Percentiles rank a stretch among this genome's conserved stretches.
phyloP scores from a whole-genome alignment of 2,329 filamentous ascomycete genomes.

The Aureobasidium uvarum region DNA sequence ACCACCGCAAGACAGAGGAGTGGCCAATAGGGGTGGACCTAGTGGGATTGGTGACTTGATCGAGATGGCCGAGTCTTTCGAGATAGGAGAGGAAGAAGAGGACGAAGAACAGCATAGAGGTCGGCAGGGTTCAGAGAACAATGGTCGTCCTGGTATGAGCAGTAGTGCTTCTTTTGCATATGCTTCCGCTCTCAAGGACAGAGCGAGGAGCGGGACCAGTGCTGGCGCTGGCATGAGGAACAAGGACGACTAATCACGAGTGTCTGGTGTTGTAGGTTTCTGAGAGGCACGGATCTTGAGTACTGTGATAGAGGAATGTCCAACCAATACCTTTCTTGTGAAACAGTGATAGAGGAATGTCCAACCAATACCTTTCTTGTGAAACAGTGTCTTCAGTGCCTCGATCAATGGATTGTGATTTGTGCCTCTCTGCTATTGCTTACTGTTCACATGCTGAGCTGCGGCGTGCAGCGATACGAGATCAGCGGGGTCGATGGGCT shows the following conservation, averaged over 20 bases:
- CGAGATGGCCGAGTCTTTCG: conserved; percentile 63
- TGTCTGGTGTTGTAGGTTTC: background rate
- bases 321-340: background rate
- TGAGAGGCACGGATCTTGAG: background rate
- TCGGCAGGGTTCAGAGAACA: conserved; percentile 31
- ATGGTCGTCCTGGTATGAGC: conserved; percentile 28
- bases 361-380: background rate
- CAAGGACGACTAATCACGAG: conserved; percentile 36
- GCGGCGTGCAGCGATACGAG: background rate
- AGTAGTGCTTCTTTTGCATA: conserved; percentile 35
- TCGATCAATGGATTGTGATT: background rate
- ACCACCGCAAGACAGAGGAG: conserved; percentile 30
- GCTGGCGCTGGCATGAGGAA: conserved; percentile 33
- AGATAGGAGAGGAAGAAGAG: conserved; percentile 40
- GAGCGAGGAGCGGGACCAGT: conserved; percentile 31
- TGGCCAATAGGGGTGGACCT: conserved; percentile 35
- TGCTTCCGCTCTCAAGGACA: conserved; percentile 28
- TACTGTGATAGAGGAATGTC: background rate
- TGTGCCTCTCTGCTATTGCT: background rate
- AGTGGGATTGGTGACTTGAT: conserved; percentile 62
- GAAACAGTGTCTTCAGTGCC: background rate
- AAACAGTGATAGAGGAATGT: background rate
- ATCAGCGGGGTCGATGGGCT: background rate
- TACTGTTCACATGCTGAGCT: background rate
- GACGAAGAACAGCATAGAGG: conserved; percentile 35